Evolutionary conservation across 306 rosid genomes (phyloP).

Genomic region (Cercis canadensis): DNA sequence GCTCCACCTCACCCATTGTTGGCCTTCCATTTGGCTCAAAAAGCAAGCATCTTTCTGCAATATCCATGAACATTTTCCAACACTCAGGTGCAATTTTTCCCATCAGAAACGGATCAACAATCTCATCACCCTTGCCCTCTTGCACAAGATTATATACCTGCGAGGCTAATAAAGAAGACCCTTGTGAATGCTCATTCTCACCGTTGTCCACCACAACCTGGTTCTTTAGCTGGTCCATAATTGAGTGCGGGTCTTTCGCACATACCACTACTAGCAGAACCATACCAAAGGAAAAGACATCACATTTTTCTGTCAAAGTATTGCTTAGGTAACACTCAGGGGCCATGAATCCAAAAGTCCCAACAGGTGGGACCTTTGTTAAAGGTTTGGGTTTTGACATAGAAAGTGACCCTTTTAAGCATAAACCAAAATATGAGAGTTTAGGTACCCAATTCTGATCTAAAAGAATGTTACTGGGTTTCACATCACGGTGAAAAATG

Average conservation of each 20-base stretch:
- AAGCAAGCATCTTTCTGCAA: constrained; percentile 26
- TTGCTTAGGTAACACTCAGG: background rate
- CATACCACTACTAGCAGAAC: constrained; percentile 10
- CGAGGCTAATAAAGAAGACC: too few species aligned
- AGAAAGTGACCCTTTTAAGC: background rate
- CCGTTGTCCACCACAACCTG: too few species aligned
- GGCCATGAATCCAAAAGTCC: background rate
- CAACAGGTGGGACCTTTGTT: background rate
- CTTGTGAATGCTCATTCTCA: too few species aligned
- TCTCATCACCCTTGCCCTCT: background rate
- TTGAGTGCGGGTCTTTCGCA: background rate
- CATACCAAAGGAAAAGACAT: constrained; percentile 31
- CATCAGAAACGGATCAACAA: constrained; percentile 31
- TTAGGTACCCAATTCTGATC: constrained; percentile 28
- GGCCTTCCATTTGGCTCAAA: constrained; percentile 9
- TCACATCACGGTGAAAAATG: constrained; percentile 3
- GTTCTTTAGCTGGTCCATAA: too few species aligned
- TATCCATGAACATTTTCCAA: constrained; percentile 26
- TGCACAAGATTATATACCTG: background rate
- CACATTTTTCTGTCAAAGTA: background rate
- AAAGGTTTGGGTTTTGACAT: constrained; percentile 6
- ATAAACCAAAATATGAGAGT: constrained; percentile 4
- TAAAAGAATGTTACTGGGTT: background rate
- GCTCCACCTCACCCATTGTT: constrained; percentile 45
- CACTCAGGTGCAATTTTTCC: constrained; percentile 41